Percentiles rank a stretch among this genome's conserved stretches.
These are phyloP conservation scores for Neostapfia colusana DNA, from an alignment of 176 grass and related monocot species.

Conservation along the genomic window DNA sequence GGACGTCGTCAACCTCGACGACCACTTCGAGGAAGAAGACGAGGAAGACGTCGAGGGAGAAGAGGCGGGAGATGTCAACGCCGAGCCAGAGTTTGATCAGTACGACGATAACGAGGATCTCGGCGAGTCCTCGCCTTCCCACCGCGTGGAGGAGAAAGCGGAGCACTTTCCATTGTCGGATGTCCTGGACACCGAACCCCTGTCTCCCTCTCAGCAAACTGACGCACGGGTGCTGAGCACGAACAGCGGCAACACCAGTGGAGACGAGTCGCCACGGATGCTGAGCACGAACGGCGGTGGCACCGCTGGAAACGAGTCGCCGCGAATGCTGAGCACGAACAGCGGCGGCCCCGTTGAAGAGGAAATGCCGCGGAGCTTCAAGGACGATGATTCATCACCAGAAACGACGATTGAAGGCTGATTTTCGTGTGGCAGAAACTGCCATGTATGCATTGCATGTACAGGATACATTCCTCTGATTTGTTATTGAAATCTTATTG, in stretches of 20 bases:
- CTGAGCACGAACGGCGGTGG: neutral
- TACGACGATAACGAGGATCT: neutral
- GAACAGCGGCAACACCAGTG: neutral
- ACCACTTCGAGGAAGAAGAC: constrained; percentile 34
- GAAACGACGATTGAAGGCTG: neutral
- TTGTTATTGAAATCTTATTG: neutral
- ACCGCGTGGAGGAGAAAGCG: neutral
- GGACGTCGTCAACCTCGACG: constrained; percentile 62
- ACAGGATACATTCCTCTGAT: neutral
- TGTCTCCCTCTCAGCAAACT: neutral
- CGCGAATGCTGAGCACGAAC: neutral
- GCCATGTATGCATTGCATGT: neutral
- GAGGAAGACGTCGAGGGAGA: constrained; percentile 2
- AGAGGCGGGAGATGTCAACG: constrained; percentile 12
- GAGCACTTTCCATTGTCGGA: neutral
- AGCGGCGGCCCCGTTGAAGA: neutral
- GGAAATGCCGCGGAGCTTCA: neutral
- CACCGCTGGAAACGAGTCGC: neutral
- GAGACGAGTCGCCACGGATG: neutral
- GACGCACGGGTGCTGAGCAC: neutral
- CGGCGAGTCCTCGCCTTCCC: neutral
- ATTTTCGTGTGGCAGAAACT: neutral
- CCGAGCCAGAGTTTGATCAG: neutral
- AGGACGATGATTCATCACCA: neutral
- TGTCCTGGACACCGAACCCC: neutral